Conservation (phyloP, 164 flowering plant species). For the Aristolochia fimbriata region DNA sequence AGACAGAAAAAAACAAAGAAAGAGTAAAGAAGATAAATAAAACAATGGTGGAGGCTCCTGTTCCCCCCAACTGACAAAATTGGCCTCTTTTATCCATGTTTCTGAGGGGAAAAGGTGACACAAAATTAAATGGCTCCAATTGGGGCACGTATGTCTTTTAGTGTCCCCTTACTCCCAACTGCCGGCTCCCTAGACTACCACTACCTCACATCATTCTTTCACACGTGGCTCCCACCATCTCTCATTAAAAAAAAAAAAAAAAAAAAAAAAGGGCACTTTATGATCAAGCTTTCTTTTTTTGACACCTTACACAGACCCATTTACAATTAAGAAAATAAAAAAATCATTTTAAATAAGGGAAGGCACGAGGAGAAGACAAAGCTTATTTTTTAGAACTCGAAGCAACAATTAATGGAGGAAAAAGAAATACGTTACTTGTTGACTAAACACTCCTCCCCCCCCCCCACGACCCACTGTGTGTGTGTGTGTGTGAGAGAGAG, state of each 20-base stretch:
- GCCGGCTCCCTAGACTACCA: constrained; percentile 37
- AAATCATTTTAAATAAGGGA: too few relatives aligned
- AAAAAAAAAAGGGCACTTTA: not conserved
- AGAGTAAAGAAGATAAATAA: constrained; percentile 1
- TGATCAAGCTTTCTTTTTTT: too few relatives aligned
- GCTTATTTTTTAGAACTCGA: too few relatives aligned
- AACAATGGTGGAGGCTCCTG: constrained; percentile 15
- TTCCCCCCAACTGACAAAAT: constrained; percentile 10
- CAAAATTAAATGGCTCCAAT: constrained; percentile 46
- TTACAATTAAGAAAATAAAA: too few relatives aligned
- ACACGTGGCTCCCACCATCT: not conserved
- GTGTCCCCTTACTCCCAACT: constrained; percentile 55
- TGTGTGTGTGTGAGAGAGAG: too few relatives aligned
- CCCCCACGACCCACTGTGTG: too few relatives aligned
- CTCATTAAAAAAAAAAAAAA: not conserved
- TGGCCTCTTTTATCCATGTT: constrained; percentile 18
- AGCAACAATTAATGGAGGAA: too few relatives aligned
- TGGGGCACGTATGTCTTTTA: constrained; percentile 39
- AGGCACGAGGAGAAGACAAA: too few relatives aligned
- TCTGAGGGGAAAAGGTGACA: constrained; percentile 37
- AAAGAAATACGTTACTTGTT: too few relatives aligned
- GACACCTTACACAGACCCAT: too few relatives aligned
- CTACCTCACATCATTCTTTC: constrained; percentile 2
- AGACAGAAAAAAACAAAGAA: not conserved
- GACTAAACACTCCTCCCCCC: too few relatives aligned